Evolutionary conservation across 2,329 filamentous ascomycete genomes (phyloP).

Genomic region (Coniochaeta pulveracea): DNA sequence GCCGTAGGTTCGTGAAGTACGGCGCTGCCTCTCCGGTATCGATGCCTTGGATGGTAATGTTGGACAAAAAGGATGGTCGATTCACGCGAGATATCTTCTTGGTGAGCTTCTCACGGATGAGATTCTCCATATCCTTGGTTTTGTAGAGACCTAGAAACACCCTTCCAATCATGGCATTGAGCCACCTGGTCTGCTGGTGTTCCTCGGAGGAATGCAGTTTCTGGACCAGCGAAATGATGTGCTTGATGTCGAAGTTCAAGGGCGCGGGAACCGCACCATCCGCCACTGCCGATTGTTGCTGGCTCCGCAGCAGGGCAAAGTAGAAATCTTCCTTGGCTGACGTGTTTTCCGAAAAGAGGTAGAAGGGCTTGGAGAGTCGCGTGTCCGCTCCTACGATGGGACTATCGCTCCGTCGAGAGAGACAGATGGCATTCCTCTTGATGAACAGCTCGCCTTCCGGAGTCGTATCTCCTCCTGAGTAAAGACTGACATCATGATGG

Average conservation of each 20-base stretch:
- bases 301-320: slow-evolving; percentile 77
- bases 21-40: slow-evolving; percentile 81
- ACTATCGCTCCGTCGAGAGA: slow-evolving; percentile 52
- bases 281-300: slow-evolving; percentile 46
- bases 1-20: slow-evolving; percentile 75
- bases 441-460: slow-evolving; percentile 92
- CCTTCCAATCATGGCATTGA: slow-evolving; percentile 83
- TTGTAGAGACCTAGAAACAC: slow-evolving; percentile 82
- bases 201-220: slow-evolving; percentile 86
- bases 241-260: slow-evolving; percentile 67
- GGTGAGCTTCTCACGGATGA: slow-evolving; percentile 75
- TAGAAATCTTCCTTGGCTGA: slow-evolving; percentile 99
- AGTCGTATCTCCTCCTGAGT: slow-evolving; percentile 65
- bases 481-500: slow-evolving; percentile 76
- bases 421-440: slow-evolving; percentile 80
- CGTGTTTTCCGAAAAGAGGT: slow-evolving; percentile 86
- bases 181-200: slow-evolving; percentile 79
- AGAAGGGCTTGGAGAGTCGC: slow-evolving; percentile 69
- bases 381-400: slow-evolving; percentile 43
- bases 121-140: slow-evolving; percentile 68
- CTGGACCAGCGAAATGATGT: slow-evolving; percentile 84
- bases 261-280: slow-evolving; percentile 53
- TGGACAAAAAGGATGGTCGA: slow-evolving; percentile 80
- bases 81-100: slow-evolving; percentile 95
- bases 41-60: slow-evolving; percentile 71